Evolutionary conservation across 78 protist genomes (phyloP).

Genomic region (Dictyostelium firmibasis): DNA sequence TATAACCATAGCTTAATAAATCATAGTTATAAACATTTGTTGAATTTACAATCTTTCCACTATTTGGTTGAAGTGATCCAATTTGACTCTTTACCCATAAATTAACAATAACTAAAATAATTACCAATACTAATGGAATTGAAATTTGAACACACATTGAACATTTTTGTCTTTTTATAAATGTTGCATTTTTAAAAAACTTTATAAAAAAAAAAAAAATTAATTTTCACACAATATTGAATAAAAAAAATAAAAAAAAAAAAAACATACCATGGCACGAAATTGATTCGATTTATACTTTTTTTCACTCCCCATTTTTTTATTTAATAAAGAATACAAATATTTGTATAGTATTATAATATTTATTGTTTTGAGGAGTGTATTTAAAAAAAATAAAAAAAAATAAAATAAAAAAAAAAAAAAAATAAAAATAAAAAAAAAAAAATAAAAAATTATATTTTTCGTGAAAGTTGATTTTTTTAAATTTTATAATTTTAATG

Average conservation of each 20-base stretch:
- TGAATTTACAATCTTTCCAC: neutral
- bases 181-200: slow-evolving; percentile 68
- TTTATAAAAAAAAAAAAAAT: neutral
- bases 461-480: no score
- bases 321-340: neutral
- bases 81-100: neutral
- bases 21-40: neutral
- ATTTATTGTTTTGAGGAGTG: no score
- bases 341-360: no score
- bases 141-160: slow-evolving; percentile 33
- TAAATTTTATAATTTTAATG: no score
- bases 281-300: neutral
- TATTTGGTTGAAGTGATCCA: neutral
- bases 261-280: slow-evolving; percentile 8
- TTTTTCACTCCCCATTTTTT: neutral
- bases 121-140: slow-evolving; percentile 41
- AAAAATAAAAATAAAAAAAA: no score
- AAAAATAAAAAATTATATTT: no score
- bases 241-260: neutral
- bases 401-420: no score
- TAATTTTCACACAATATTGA: no score
- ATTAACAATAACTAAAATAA: neutral
- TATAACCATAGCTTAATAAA: neutral
- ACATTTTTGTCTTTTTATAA: slow-evolving; percentile 71
- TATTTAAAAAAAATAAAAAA: no score